Evolutionary conservation across 2,329 filamentous ascomycete species (phyloP), one percentile per base, ranked within the genome.

Genomic region (Xylariaceae sp.): DNA sequence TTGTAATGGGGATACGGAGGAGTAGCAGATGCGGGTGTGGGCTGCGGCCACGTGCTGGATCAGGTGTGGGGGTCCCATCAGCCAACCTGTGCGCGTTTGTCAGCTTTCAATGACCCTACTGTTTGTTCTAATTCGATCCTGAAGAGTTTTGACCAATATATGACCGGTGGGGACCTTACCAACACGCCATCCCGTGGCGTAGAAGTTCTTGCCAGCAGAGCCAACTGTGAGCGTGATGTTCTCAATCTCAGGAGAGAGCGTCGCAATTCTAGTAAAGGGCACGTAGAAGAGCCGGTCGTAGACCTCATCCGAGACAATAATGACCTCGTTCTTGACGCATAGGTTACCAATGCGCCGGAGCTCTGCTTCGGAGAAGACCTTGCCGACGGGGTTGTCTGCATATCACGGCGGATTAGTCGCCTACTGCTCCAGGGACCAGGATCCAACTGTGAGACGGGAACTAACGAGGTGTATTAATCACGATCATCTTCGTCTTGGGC

Each of bases 131-230:
- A 43, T 18, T 44, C 5, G 1, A 42, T 18, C 12, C 12, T 8
- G 3, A 16, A 34, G 13, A 19, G 34, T 6, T 40, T 13, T 30
- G 12, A 12, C 22, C 3, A 13, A 40, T 30, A 41, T 41, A 10
- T n/a, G 13, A 37, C 16, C 29, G 2, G 13, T 12, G 16, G 4
- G 45, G 41, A 9, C 45, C 75, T 16, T 63, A 76, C 77, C 83
- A 4, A 97, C 92, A 54, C 94, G 86, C 94, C 94, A 99, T 45
- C 94, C 94, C 0, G 94, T 99, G 53, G 89, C 90, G 68, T 97
- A 97, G 73, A 99, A 99, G 77, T 94, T 95, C 80, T 99, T 99
- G 64, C 94, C 94, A 1, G 91, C 94, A 0, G 91, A 96, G 18
- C 94, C 94, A 29, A 99, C 94, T 0, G 94, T 97, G 46, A 99